Evolutionary conservation across 1,139 yeast genomes (phyloP).

Genomic region (Sugiyamaella paludigena): DNA sequence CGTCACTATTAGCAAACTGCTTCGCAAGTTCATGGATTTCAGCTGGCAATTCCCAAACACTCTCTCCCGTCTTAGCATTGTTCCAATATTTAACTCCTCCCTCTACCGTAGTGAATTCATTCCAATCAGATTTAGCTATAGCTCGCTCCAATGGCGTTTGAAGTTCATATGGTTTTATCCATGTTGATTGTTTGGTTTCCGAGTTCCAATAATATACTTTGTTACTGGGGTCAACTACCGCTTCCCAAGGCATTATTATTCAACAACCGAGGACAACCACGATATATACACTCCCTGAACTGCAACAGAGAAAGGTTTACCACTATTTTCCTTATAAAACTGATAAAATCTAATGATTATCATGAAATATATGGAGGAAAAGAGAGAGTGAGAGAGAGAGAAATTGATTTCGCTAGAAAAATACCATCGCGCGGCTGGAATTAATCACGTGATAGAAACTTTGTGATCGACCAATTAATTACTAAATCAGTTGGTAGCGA

Average conservation of each 20-base stretch:
- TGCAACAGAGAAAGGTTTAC: too few species aligned
- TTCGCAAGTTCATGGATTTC: conserved; percentile 32
- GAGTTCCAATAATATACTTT: conserved; percentile 68
- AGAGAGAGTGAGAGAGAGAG: too few species aligned
- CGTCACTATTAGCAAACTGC: background rate
- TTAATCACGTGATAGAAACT: too few species aligned
- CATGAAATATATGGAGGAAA: too few species aligned
- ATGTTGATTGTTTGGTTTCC: conserved; percentile 65
- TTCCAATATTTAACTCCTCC: conserved; percentile 75
- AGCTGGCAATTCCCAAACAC: conserved; percentile 78
- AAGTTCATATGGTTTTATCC: conserved; percentile 73
- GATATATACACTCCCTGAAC: too few species aligned
- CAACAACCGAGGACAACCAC: too few species aligned
- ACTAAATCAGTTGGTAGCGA: too few species aligned
- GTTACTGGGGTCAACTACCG: conserved; percentile 62
- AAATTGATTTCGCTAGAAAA: too few species aligned
- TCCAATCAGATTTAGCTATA: conserved; percentile 54
- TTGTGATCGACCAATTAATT: too few species aligned
- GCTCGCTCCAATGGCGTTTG: conserved; percentile 38
- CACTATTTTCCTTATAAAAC: too few species aligned
- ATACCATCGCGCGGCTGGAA: too few species aligned
- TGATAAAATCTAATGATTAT: too few species aligned
- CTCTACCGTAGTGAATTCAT: conserved; percentile 52
- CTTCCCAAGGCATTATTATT: conserved; percentile 52
- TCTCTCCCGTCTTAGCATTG: conserved; percentile 59